Evolutionary conservation across 768 basidiomycete species (phyloP), one percentile per base, ranked within the genome.

Genomic region (Agaricus subrufescens): DNA sequence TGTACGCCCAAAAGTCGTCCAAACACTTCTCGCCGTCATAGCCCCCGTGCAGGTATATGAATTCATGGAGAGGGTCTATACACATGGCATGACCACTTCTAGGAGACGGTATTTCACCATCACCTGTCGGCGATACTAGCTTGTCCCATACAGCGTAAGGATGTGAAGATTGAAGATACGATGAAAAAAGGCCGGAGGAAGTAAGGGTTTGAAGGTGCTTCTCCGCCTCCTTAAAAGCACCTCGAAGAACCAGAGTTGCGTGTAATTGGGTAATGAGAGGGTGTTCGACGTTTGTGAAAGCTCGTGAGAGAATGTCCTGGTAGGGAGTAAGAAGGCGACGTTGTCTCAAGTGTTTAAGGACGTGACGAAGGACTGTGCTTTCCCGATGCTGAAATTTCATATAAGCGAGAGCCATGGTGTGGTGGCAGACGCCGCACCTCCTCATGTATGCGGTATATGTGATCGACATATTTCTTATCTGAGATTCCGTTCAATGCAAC

Each of bases 1-100:
- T 75, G 63, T 88, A 91, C 42, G 77, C 74, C 90, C 90, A 92
- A 59, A 91, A 86, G 66, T 93, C 90, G 63, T 88, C 86, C 30
- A 92, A 71, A 48, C 82, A 84, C 57, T 79, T 83, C 53, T 81
- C 69, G 1, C 91, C 89, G 58, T 90, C 81, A 83, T 86, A 92
- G 0, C 91, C 91, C 1, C 90, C 91, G 52, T 90, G 82, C 23
- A 92, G 75, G 64, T 91, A 91, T 29, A 92, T 82, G 44, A 79
- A 67, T 5, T 81, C 80, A 39, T 81, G 76, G 7, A 77, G 73
- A 25, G 77, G 71, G 63, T 91, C 89, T 59, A 91, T 81, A 61
- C 87, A 90, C 87, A 90, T 89, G 23, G 87, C 85, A 60, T 92
- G 89, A 0, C 90, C 91, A 14, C 90, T 87, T 0, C 91, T 82